These are phyloP conservation scores for Glycine soja DNA, from an alignment of 306 rosid species.

Conservation along the genomic window DNA sequence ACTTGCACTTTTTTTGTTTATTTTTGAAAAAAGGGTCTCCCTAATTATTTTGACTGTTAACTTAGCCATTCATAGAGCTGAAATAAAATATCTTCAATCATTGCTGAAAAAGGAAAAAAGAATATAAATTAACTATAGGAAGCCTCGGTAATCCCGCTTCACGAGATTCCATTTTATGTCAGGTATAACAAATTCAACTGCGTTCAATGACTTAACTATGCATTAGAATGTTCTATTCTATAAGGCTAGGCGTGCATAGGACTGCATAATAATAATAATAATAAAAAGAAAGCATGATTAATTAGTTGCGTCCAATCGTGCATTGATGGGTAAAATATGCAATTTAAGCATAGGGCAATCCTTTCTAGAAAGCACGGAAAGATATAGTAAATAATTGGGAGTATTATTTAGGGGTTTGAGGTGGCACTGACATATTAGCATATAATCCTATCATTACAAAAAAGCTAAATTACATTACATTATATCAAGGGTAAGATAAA, in stretches of 20 bases:
- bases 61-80: slow-evolving; percentile 12
- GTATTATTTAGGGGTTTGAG: not conserved
- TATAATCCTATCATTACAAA: no score
- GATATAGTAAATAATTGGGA: slow-evolving; percentile 21
- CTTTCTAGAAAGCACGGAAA: not conserved
- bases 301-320: slow-evolving; percentile 20
- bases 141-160: slow-evolving; percentile 40
- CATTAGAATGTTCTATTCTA: slow-evolving; percentile 52
- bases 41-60: slow-evolving; percentile 31
- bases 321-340: slow-evolving; percentile 26
- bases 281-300: slow-evolving; percentile 21
- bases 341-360: slow-evolving; percentile 7
- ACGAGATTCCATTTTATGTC: slow-evolving; percentile 42
- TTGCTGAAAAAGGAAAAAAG: slow-evolving; percentile 43
- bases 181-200: slow-evolving; percentile 29
- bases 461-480: no score
- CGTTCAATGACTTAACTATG: slow-evolving; percentile 38
- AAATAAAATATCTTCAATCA: slow-evolving; percentile 53
- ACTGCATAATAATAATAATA: not conserved
- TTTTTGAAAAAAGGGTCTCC: not conserved
- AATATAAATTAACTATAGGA: not conserved
- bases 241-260: not conserved
- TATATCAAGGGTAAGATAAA: not conserved
- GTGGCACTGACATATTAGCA: no score
- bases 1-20: not conserved